Evolutionary conservation across 2,329 filamentous ascomycete species (phyloP).

Genomic region (Diaporthe vaccinii): DNA sequence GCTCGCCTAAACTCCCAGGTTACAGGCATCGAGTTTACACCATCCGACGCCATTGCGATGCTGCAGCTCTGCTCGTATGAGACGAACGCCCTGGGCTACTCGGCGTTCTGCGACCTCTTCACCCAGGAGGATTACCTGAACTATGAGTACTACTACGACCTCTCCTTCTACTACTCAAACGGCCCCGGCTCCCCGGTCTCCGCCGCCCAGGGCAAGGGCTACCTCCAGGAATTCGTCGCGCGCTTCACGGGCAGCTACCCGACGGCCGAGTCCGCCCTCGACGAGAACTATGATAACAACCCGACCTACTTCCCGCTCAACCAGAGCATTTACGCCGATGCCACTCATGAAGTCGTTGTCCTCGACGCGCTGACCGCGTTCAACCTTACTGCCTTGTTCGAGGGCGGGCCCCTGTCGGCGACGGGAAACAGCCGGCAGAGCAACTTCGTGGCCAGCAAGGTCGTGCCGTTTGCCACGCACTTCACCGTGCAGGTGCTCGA

Average conservation of each 20-base stretch:
- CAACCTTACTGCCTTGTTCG: constrained; percentile 50
- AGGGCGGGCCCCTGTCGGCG: constrained; percentile 46
- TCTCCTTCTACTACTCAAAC: constrained; percentile 52
- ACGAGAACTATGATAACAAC: constrained; percentile 54
- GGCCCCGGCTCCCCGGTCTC: constrained; percentile 51
- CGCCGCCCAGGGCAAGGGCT: constrained; percentile 50
- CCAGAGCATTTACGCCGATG: constrained; percentile 58
- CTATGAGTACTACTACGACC: constrained; percentile 59
- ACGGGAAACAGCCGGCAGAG: constrained; percentile 44
- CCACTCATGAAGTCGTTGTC: constrained; percentile 58
- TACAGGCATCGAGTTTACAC: constrained; percentile 49
- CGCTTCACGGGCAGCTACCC: constrained; percentile 50
- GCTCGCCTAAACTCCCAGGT: constrained; percentile 48
- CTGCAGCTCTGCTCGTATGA: constrained; percentile 54
- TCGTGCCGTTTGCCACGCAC: constrained; percentile 51
- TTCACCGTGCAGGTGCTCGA: constrained; percentile 52
- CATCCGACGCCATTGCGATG: constrained; percentile 54
- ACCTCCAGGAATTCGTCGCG: constrained; percentile 51
- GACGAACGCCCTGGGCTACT: constrained; percentile 56
- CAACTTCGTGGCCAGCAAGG: constrained; percentile 49
- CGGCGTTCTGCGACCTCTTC: constrained; percentile 57
- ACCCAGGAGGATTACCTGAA: constrained; percentile 57
- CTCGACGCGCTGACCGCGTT: constrained; percentile 50
- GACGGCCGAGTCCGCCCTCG: constrained; percentile 47
- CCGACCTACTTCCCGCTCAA: constrained; percentile 58